A percentile compares a stretch with the other conserved stretches of the same genome.
phyloP scores from a whole-genome alignment of 2,329 filamentous ascomycete species.

The Colletotrichum higginsianum region DNA sequence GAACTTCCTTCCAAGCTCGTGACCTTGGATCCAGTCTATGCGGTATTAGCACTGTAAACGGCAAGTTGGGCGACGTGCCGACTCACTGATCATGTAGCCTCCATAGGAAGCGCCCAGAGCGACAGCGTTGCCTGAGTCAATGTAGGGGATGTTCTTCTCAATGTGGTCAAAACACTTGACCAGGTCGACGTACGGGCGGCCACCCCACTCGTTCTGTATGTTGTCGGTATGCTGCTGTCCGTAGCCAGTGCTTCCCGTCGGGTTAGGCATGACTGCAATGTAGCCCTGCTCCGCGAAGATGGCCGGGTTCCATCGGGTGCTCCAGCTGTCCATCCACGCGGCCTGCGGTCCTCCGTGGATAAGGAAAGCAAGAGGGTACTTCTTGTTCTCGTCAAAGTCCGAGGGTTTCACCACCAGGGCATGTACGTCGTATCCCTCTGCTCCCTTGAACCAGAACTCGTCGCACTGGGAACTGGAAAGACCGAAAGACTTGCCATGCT shows the following conservation, averaged over 20 bases:
- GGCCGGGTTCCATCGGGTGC: conserved; percentile 87
- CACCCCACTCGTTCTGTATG: conserved; percentile 87
- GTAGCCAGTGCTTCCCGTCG: conserved; percentile 87
- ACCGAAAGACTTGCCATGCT: conserved; percentile 76
- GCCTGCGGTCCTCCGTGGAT: conserved; percentile 89
- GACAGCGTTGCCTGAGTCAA: conserved; percentile 79
- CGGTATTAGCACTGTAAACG: conserved; percentile 47
- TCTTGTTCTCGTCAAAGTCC: conserved; percentile 77
- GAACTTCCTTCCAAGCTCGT: conserved; percentile 85
- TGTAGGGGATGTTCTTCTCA: conserved; percentile 73
- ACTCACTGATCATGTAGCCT: conserved; percentile 80
- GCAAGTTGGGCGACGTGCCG: background rate
- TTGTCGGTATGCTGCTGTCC: conserved; percentile 83
- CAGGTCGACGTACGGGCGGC: conserved; percentile 86
- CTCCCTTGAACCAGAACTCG: conserved; percentile 78
- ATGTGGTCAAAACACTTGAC: conserved; percentile 84
- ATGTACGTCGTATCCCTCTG: conserved; percentile 76
- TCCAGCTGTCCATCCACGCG: conserved; percentile 83
- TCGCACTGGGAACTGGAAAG: conserved; percentile 74
- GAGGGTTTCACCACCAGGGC: conserved; percentile 78
- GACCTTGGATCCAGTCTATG: conserved; percentile 89
- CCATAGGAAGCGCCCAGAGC: conserved; percentile 83
- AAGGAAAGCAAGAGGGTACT: conserved; percentile 83
- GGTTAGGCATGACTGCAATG: conserved; percentile 85
- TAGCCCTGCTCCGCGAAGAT: conserved; percentile 92